Evolutionary conservation across 306 rosid species (phyloP), one percentile per base, ranked within the genome.

Genomic region (Canavalia gladiata): DNA sequence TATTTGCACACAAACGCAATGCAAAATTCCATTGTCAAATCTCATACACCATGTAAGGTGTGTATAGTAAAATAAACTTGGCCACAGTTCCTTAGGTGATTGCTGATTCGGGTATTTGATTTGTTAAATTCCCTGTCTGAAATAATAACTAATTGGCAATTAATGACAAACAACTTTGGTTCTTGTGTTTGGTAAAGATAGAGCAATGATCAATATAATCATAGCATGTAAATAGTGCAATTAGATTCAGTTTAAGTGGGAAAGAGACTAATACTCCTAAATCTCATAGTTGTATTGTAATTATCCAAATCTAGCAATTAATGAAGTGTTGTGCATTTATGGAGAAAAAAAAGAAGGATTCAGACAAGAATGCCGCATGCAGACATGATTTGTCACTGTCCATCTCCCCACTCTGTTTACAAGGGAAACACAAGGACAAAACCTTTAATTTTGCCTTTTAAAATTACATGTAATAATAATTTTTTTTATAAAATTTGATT

Each of bases 141-240:
- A 29, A 50, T 56, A n/a, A 13, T 12, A 13, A 8, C 25, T 33
- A 10, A 34, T 68, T 71, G 46, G 8, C 49, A 51, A 34, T 60
- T 51, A 57, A 62, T 68, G 83, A 79, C 62, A 88, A 74, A 77
- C 69, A 80, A 64, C 76, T 50, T 87, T 68, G 46, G 83, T 85
- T 71, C 84, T 75, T 50, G 43, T 89, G 90, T 79, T 84, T 82
- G 90, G 58, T 86, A 87, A 90, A 86, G 93, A 75, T 59, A 84
- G 73, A 82, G 82, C 92, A 89, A 64, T 37, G 76, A 79, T 83
- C 70, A 49, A 54, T 56, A 68, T 64, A 60, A 86, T 82, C 79
- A 85, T 76, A 67, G 49, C 81, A 68, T 50, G 74, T 37, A 80
- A 80, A 69, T 77, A 86, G 85, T 60, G 76, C 64, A 62, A 68